Base-by-base conservation (phyloP, 208 protist genomes). In the Leishmania braziliensis region DNA sequence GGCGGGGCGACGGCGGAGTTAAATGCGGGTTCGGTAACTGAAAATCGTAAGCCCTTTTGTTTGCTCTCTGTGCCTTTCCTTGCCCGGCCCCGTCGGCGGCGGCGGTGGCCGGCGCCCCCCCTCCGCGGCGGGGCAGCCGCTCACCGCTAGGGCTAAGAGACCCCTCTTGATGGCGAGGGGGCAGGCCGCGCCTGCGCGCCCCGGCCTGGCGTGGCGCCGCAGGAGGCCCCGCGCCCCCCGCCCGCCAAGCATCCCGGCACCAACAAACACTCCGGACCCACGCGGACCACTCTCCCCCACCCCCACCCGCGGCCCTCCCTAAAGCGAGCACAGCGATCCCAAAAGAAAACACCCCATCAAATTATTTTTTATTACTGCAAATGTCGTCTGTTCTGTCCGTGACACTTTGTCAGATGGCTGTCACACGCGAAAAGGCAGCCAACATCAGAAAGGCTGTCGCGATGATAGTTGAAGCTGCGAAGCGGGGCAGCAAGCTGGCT, bases 361-460 rank as follows among this genome's bases (percentile, higher is more conserved):
- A 16, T 16, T 6, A 3, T 56, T 60, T 75, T 14, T 33, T 54
- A 75, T 50, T 29, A 20, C 39, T n/a, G 65, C 12, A 77, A 77
- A 92, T 93, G 85, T 69, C 80, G 18, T 50, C 68, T 3, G 89
- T 82, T 71, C 81, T 98, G 53, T 83, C 87, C 0, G 88, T 99
- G n/a, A 94, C 96, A 20, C 86, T 99, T 29, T 97, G 93, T 85
- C 97, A 99, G 83, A 90, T 99, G 83, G 74, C 80, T 23, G 91
- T 96, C 20, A 80, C 70, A 0, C 58, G 48, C 16, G 90, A 98
- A 78, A 98, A 98, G 79, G 69, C 75, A 33, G 78, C 75, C 8
- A 99, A 99, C 83, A 79, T 99, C 5, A 39, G 77, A 16, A 95
- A 92, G 36, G 98, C 98, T 14, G 85, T 86, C 3, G 72, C 29